Evolutionary conservation across 257 asterid genomes (phyloP).

Genomic region (Striga asiatica): DNA sequence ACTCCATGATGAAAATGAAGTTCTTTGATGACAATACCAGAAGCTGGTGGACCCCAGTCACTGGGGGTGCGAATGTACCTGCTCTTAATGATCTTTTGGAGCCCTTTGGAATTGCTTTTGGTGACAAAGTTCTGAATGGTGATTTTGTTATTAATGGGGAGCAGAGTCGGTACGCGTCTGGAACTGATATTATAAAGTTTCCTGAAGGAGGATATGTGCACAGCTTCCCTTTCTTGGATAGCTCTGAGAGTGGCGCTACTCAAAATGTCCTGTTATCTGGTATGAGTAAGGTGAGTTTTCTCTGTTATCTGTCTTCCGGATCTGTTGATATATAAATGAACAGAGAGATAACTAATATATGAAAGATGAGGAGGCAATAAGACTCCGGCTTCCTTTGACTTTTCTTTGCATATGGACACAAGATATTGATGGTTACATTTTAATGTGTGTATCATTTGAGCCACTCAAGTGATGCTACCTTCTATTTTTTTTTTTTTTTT

Average conservation of each 20-base stretch:
- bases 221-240: slow-evolving; percentile 87
- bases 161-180: slow-evolving; percentile 95
- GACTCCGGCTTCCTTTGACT: not conserved
- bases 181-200: slow-evolving; percentile 81
- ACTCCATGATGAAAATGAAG: slow-evolving; percentile 94
- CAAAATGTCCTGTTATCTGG: slow-evolving; percentile 80
- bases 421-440: not conserved
- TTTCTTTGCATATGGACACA: not conserved
- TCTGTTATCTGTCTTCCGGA: slow-evolving; percentile 2
- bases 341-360: not conserved
- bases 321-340: not conserved
- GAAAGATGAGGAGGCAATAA: not conserved
- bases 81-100: slow-evolving; percentile 91
- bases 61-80: slow-evolving; percentile 95
- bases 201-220: slow-evolving; percentile 94
- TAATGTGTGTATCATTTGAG: not conserved
- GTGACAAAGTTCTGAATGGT: slow-evolving; percentile 92
- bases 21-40: slow-evolving; percentile 94
- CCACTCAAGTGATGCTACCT: slow-evolving; percentile 1
- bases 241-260: slow-evolving; percentile 96
- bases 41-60: slow-evolving; percentile 99
- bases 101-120: slow-evolving; percentile 92
- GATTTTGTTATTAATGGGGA: slow-evolving; percentile 84
- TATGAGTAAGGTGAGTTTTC: slow-evolving; percentile 62
- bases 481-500: no score